Conservation (phyloP, 1,284 basidiomycete species). For the Cystobasidiaceae sp. region DNA sequence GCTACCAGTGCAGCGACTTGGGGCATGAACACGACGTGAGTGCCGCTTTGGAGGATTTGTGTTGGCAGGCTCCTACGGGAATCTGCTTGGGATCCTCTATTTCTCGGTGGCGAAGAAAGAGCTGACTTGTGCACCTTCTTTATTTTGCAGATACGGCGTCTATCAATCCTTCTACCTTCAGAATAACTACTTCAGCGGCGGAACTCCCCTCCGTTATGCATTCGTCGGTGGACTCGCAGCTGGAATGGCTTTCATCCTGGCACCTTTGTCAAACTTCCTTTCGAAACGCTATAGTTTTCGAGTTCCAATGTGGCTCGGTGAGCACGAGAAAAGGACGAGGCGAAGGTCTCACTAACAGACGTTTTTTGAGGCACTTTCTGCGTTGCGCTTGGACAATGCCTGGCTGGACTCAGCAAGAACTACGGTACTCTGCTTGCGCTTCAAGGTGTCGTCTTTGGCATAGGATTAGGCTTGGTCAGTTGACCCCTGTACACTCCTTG, state of each 20-base stretch:
- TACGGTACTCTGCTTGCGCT: conserved; percentile 20
- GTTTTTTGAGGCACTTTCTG: neutral
- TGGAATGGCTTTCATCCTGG: conserved; percentile 44
- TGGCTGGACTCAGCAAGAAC: conserved; percentile 14
- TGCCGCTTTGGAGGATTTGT: no score
- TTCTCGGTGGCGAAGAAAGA: no score
- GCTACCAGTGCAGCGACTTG: no score
- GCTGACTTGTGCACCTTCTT: no score
- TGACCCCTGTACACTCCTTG: neutral
- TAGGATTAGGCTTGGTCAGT: conserved; percentile 23
- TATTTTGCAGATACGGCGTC: conserved; percentile 44
- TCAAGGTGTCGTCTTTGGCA: conserved; percentile 32
- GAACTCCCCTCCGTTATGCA: conserved; percentile 48
- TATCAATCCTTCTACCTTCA: conserved; percentile 49
- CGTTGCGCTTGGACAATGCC: conserved; percentile 5
- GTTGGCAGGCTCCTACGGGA: no score
- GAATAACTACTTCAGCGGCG: conserved; percentile 48
- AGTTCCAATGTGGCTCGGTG: conserved; percentile 23
- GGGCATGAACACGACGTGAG: no score
- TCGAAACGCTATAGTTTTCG: conserved; percentile 12
- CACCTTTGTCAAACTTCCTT: conserved; percentile 47
- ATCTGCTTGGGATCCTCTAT: no score
- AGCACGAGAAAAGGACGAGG: neutral
- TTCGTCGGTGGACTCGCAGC: conserved; percentile 50
- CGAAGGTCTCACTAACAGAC: neutral